Base-by-base conservation (phyloP, 116 monocot species). In the Phalaenopsis hybrid region DNA sequence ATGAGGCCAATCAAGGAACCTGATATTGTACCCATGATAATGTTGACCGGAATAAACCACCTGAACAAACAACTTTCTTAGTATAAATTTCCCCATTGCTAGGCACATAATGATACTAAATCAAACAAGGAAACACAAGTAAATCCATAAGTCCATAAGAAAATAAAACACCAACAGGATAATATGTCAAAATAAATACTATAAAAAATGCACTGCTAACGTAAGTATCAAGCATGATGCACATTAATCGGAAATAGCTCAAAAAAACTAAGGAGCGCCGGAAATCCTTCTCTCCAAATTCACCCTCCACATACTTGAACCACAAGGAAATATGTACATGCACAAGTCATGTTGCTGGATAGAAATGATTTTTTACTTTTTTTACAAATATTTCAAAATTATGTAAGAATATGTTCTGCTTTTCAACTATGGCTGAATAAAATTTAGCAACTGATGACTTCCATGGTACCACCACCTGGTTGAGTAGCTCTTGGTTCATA, bases 21-120 rank as follows among this genome's bases (percentile, higher is more conserved):
- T 72, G 83, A 87, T 72, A 87, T 83, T 48, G 90, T 75, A 57
- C 81, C 87, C 80, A 90, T 57, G 50, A 90, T 28, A 57, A 90
- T 81, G 85, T 90, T 90, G 75, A 85, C 80, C 31, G 90, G 90
- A 81, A 90, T 90, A 85, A 59, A 90, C 90, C 90, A 90, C 90
- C 90, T 90, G 85, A 61, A 83, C 21, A 81, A 59, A 59, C 59
- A 59, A 59, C 59, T 17, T 17, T 59, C 59, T 59, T 17, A 59
- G 3, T 59, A 59, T 59, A 59, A 59, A 13, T 59, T 59, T 59
- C 59, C 10, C 57, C 57, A 12, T 57, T 57, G 57, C 11, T 18
- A 57, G 57, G 15, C 9, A 57, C 9, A 11, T 4, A 57, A 57
- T 57, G 11, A 57, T 57, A 57, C 18, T 13, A 31, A 57, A 57